phyloP scores from a whole-genome alignment of 169 alveolate species.

The Perkinsus olseni region DNA sequence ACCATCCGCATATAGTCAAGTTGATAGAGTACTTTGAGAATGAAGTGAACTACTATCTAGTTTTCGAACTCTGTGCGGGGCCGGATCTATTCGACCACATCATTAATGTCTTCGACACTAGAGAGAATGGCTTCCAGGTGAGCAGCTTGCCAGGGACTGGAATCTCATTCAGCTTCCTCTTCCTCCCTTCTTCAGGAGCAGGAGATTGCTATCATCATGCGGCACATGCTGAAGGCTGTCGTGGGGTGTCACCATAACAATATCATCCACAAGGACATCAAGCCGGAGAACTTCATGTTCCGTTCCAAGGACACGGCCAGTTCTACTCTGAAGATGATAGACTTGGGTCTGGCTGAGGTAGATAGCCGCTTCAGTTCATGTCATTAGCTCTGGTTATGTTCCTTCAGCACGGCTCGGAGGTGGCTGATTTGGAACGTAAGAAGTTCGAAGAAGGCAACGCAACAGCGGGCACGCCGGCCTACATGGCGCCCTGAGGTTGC shows the following conservation, averaged over 20 bases:
- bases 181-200: neutral
- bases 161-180: neutral
- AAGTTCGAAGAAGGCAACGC: neutral
- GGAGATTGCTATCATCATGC: neutral
- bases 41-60: conserved; percentile 23
- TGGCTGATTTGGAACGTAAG: neutral
- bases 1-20: conserved; percentile 46
- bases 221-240: conserved; percentile 18
- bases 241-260: neutral
- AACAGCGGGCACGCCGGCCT: neutral
- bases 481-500: conserved; percentile 9
- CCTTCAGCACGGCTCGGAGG: neutral
- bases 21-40: conserved; percentile 36
- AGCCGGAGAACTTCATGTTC: conserved; percentile 15
- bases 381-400: too few relatives aligned
- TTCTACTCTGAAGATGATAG: neutral
- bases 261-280: conserved; percentile 8
- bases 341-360: conserved; percentile 9
- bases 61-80: conserved; percentile 40
- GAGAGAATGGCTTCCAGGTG: neutral
- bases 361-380: neutral
- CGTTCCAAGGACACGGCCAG: neutral
- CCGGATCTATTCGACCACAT: conserved; percentile 39
- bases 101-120: neutral
- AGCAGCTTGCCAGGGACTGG: neutral